Evolutionary conservation across 345 rosid species (phyloP), one percentile per base, ranked within the genome.

Genomic region (Euclidium syriacum): DNA sequence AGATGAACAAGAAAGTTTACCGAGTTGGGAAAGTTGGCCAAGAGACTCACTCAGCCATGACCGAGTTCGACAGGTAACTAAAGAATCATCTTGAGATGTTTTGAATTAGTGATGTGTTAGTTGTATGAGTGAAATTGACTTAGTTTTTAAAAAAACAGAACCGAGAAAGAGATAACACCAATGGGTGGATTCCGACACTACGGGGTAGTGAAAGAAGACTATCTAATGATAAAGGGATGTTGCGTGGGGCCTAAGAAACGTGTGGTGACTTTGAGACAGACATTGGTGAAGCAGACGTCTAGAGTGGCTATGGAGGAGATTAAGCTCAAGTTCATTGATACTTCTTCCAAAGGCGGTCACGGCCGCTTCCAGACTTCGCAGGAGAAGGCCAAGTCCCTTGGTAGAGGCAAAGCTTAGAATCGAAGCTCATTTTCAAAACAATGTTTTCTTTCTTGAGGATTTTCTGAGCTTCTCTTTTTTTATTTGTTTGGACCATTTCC

Each of bases 161-260:
- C 95, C 1, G 96, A 86, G 78, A 91, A 91, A 58, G 94, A 80
- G 16, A 86, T 91, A n/a, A 91, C 94, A 3, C 95, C 96, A 7
- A 77, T 89, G 63, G 98, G 98, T 44, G 95, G 98, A 47, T 91
- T 91, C 71, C 91, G 96, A 5, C 96, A 89, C 20, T 89, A 89
- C 32, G 96, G 96, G 51, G 79, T 85, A 22, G 94, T 89, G 54
- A 89, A 85, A 35, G 89, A 85, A 23, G 96, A 92, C 44, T 92
- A 80, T 67, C 14, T 89, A 72, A 32, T 92, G 96, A 82, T 92
- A 42, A 86, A 89, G 77, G 98, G 98, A 19, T 70, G 94, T 71
- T 82, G 92, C 29, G 94, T 83, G 5, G 98, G 96, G 5, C 87
- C 91, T 0, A 92, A 85, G 85, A 92, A 92, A 81, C 84, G 98